Conservation (phyloP, 441 rosid species). For the Eutrema salsugineum region DNA sequence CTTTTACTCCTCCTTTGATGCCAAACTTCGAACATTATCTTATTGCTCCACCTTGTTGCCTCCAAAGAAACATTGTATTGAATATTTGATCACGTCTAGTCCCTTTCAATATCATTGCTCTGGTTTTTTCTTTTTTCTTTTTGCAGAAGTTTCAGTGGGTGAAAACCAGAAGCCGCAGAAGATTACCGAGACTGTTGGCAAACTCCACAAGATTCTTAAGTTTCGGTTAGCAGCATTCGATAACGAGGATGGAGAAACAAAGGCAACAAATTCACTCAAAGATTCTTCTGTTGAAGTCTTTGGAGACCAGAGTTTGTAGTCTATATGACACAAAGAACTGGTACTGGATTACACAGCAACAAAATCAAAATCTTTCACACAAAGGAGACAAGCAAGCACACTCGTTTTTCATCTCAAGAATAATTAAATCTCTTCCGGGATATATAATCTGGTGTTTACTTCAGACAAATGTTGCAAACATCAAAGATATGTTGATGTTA, state of each 20-base stretch:
- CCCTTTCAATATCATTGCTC: neutral
- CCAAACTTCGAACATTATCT: neutral
- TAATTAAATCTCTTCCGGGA: neutral
- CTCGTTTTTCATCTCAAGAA: neutral
- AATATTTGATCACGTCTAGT: neutral
- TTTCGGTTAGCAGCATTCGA: slow-evolving; percentile 43
- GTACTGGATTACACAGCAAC: slow-evolving; percentile 4
- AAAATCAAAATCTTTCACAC: slow-evolving; percentile 4
- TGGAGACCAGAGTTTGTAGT: neutral
- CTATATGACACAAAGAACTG: neutral
- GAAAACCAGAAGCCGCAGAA: slow-evolving; percentile 39
- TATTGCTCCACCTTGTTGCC: neutral
- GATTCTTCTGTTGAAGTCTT: neutral
- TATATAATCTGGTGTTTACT: neutral
- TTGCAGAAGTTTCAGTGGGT: slow-evolving; percentile 37
- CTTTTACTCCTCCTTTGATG: neutral
- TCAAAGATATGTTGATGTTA: neutral
- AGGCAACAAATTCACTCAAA: slow-evolving; percentile 13
- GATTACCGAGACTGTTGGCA: slow-evolving; percentile 58
- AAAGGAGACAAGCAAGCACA: neutral
- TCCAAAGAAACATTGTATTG: neutral
- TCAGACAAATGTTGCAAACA: slow-evolving; percentile 23
- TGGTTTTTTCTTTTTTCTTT: neutral
- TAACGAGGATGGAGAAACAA: slow-evolving; percentile 21
- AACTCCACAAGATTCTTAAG: slow-evolving; percentile 61